Percentiles rank a stretch among this genome's conserved stretches.
Conservation (phyloP, 2,329 filamentous ascomycete species). For the Sporothrix dimorphospora region DNA sequence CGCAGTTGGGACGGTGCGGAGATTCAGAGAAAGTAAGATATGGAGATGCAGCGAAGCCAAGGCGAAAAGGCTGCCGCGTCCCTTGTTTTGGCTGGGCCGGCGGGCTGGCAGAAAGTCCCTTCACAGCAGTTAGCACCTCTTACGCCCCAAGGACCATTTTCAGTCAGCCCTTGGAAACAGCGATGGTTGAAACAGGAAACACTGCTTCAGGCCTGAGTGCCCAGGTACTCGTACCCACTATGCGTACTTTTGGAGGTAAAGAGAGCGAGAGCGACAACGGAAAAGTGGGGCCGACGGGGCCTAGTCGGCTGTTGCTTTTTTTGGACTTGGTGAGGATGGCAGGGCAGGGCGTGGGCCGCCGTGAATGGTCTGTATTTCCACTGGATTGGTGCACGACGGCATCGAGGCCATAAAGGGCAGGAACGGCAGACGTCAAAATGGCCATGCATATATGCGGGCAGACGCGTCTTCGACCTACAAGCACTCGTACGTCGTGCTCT, state of each 20-base stretch:
- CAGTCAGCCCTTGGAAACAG: slow-evolving; percentile 15
- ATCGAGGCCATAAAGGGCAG: not conserved
- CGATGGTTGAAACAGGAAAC: not conserved
- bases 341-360: not conserved
- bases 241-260: slow-evolving; percentile 20
- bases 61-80: not conserved
- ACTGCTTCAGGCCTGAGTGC: not conserved
- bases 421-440: slow-evolving; percentile 16
- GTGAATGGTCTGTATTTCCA: not conserved
- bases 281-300: slow-evolving; percentile 11
- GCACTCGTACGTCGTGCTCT: too few species aligned
- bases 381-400: slow-evolving; percentile 7
- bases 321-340: not conserved
- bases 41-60: slow-evolving; percentile 2
- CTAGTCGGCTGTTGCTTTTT: slow-evolving; percentile 20
- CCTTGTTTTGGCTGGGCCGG: not conserved
- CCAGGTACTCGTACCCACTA: slow-evolving; percentile 12
- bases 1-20: not conserved
- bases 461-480: slow-evolving; percentile 6
- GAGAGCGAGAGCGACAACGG: not conserved
- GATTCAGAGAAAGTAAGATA: slow-evolving; percentile 11
- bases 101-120: not conserved
- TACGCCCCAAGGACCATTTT: not conserved
- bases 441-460: slow-evolving; percentile 13
- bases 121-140: not conserved